These are phyloP conservation scores for Cladosporium cucumerinum DNA, from an alignment of 2,329 filamentous ascomycete genomes.

Conservation along the genomic window DNA sequence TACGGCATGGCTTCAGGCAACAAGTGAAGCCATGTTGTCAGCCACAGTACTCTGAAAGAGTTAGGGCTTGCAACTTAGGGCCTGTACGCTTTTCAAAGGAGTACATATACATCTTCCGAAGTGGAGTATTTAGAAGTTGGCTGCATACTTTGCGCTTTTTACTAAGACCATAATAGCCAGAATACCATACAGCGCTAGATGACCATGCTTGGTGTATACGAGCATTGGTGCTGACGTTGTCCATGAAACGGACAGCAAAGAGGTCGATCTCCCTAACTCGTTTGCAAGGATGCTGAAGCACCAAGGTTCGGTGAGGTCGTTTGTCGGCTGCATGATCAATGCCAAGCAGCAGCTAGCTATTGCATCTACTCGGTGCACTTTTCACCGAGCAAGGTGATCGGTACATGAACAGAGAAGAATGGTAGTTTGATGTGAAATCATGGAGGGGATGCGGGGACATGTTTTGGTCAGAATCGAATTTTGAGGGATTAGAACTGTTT, in stretches of 20 bases:
- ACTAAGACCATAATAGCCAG: not conserved
- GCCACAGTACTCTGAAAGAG: not conserved
- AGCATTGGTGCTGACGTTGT: constrained; percentile 6
- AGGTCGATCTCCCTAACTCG: not conserved
- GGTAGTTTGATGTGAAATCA: not conserved
- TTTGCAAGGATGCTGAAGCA: not conserved
- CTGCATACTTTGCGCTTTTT: not conserved
- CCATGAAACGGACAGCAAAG: not conserved
- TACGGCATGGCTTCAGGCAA: not conserved
- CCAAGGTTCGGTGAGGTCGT: not conserved
- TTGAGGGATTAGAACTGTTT: not conserved
- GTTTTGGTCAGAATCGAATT: not conserved
- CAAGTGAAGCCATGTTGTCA: not conserved
- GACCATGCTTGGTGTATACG: not conserved
- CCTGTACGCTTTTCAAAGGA: too few species aligned
- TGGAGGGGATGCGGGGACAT: not conserved
- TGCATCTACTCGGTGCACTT: not conserved
- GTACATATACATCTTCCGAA: not conserved
- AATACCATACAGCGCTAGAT: not conserved
- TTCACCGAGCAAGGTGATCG: not conserved
- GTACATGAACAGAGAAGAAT: not conserved
- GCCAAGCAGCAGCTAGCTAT: not conserved
- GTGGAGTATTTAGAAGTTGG: not conserved
- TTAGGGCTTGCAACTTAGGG: not conserved
- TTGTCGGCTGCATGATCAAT: not conserved